A percentile compares a stretch with the other conserved stretches of the same genome.
phyloP scores from a whole-genome alignment of 2,329 filamentous ascomycete genomes.

The Fusarium lyarnte region DNA sequence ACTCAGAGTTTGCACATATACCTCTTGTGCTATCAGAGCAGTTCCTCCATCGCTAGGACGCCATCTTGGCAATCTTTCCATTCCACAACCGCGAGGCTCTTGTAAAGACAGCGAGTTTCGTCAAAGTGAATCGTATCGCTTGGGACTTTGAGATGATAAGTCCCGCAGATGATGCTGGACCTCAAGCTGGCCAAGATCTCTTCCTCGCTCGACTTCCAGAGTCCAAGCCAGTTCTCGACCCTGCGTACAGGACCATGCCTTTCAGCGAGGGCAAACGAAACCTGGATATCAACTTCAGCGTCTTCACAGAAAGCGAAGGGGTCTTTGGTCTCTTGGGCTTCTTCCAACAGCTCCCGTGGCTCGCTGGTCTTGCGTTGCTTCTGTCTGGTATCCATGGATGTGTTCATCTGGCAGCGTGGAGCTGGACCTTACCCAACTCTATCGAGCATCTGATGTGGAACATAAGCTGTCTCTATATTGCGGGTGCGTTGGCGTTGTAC shows the following conservation, averaged over 20 bases:
- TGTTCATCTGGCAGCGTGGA: background rate
- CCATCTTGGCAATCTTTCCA: background rate
- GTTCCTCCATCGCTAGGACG: slow-evolving; percentile 1
- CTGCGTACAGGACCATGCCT: slow-evolving; percentile 6
- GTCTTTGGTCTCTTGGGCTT: slow-evolving; percentile 3
- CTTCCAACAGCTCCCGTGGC: slow-evolving; percentile 1
- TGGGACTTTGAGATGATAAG: background rate
- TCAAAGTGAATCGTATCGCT: background rate
- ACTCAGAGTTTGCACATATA: background rate
- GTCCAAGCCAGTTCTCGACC: background rate
- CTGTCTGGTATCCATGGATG: background rate
- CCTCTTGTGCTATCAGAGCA: background rate
- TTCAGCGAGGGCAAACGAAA: slow-evolving; percentile 6
- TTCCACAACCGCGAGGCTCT: background rate
- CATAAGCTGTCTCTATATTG: background rate
- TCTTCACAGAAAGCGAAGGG: background rate
- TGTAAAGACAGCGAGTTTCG: background rate
- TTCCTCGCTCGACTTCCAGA: slow-evolving; percentile 1
- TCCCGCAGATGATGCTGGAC: background rate
- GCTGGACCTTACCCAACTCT: slow-evolving; percentile 1
- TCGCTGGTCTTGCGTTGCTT: slow-evolving; percentile 2
- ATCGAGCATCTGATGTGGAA: background rate
- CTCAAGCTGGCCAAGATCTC: background rate
- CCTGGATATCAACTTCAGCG: background rate
- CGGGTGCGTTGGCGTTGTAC: background rate